Base-by-base conservation (phyloP, 1,139 yeast genomes). In the Pichia sp. region DNA sequence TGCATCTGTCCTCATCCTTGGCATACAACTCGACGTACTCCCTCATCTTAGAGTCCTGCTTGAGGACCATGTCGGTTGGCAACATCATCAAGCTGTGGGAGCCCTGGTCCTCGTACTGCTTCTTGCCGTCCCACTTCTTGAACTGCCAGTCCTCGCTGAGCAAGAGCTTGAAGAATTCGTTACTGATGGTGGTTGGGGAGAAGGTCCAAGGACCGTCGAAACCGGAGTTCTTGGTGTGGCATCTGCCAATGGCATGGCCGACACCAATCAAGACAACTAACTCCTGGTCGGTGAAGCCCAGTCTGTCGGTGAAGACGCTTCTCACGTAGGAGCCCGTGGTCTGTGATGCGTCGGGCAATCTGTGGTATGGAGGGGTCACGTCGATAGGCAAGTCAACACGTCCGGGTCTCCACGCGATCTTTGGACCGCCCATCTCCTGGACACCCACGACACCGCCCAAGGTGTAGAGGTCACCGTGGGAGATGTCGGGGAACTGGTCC, bases 151-250 rank as follows among this genome's bases (percentile, higher is more conserved):
- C 77, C 62, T 83, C 88, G 65, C 80, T 78, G 61, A 90, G 72
- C 62, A 92, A 79, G 65, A 88, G 78, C 59, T 81, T 83, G 75
- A 72, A 92, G 72, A 87, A 90, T 62, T 87, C 93, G 70, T 89
- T 90, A 63, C 93, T 84, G 71, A 92, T 88, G 71, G 80, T 75
- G 62, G 90, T 90, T 64, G 90, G 88, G 44, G 90, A 84, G 56
- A 92, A 93, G 55, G 93, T 95, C 98, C 98, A 92, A 51, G 96
- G 96, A 51, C 97, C 97, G 59, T 87, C 95, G 69, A 75, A 92
- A 2, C 97, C 97, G 11, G 86, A 78, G 61, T 77, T 76, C 50
- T 73, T 65, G 38, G 75, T 69, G 72, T 89, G 96, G 67, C 96
- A 87, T 64, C 79, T 72, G 59, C 97, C 97, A 61, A 90, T 77